These are phyloP conservation scores for Mollisiaceae sp. DNA, from an alignment of 2,329 filamentous ascomycete genomes.

Conservation along the genomic window DNA sequence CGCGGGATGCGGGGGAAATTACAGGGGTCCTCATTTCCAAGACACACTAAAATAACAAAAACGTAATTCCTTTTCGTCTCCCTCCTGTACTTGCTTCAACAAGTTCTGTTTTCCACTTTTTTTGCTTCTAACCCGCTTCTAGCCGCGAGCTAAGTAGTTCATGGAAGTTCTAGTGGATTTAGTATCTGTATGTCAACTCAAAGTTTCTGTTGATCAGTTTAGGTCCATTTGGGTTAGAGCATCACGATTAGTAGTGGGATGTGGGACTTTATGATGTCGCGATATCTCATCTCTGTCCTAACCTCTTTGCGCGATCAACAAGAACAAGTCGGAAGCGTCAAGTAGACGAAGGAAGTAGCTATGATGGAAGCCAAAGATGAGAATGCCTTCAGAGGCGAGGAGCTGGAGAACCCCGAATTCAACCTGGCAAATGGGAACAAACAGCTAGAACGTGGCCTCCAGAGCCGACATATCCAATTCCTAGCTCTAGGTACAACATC, in stretches of 20 bases:
- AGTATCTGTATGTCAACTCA: background rate
- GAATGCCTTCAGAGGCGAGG: background rate
- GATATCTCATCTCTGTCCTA: no score
- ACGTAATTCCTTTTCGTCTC: conserved; percentile 1
- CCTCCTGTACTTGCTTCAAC: background rate
- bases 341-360: background rate
- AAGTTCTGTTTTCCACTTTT: background rate
- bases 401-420: conserved; percentile 41
- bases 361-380: background rate
- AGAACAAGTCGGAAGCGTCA: background rate
- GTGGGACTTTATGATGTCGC: conserved; percentile 8
- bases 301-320: background rate
- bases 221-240: background rate
- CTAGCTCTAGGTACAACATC: conserved; percentile 55
- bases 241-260: background rate
- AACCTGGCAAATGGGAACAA: conserved; percentile 44
- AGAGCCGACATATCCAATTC: conserved; percentile 66
- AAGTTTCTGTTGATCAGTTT: background rate
- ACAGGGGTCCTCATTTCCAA: background rate
- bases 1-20: background rate
- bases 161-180: background rate
- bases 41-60: background rate
- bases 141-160: background rate
- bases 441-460: conserved; percentile 60
- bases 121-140: conserved; percentile 5